Evolutionary conservation across 129 eudicot species (phyloP).

Genomic region (Erigeron canadensis): DNA sequence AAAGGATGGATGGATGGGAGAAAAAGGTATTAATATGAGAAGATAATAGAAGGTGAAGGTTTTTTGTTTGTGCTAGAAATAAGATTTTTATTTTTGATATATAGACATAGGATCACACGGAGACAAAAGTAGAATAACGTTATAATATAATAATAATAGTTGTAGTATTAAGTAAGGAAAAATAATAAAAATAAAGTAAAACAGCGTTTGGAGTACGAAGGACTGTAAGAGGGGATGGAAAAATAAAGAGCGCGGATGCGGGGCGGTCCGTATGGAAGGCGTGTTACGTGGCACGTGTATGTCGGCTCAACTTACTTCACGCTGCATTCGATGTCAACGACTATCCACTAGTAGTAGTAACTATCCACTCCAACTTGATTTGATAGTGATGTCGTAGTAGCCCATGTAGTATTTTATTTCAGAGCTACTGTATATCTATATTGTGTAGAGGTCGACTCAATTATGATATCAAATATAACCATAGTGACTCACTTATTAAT

Average conservation of each 20-base stretch:
- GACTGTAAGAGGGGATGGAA: background rate
- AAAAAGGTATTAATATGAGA: no score
- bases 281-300: constrained; percentile 38
- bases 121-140: background rate
- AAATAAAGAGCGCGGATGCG: constrained; percentile 34
- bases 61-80: background rate
- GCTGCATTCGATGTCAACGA: no score
- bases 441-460: no score
- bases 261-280: constrained; percentile 10
- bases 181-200: background rate
- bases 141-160: no score
- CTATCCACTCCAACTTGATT: background rate
- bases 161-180: background rate
- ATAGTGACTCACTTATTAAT: no score
- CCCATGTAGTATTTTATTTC: no score
- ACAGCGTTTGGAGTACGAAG: background rate
- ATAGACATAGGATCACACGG: background rate
- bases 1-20: no score
- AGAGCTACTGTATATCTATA: no score
- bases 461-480: no score
- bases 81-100: background rate
- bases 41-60: background rate
- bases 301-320: constrained; percentile 12
- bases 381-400: background rate
- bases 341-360: no score